Evolutionary conservation across 1,284 basidiomycete genomes (phyloP), one percentile per base, ranked within the genome.

Genomic region (Boletus mariae): DNA sequence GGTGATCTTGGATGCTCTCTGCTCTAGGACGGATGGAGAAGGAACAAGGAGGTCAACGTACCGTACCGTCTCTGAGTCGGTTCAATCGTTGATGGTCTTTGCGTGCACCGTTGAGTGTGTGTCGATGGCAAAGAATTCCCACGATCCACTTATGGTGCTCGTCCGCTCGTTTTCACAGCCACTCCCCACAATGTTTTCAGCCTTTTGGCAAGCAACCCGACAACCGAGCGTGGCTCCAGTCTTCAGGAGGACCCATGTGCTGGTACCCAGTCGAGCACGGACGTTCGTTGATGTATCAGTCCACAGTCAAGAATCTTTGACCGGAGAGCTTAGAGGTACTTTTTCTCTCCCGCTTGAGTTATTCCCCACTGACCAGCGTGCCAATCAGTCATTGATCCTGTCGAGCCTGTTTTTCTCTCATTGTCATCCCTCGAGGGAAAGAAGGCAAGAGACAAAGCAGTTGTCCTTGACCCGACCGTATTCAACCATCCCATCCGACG

Each of bases 401-500:
- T 66, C 11, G 67, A 75, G 51, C 85, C 85, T 26, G 71, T 87
- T 17, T 82, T 80, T 57, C 70, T 90, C 17, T 71, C 77, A 23
- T 69, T 90, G 59, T 82, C 83, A 4, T 76, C 78, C 47, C 76
- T 87, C 15, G 68, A 86, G 34, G 78, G 75, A 57, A 75, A 73
- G 31, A 66, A 71, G 42, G 70, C 69, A 31, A 69, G 75, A 40
- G 73, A 77, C 20, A 75, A 78, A 53, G 75, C 90, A 25, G 89
- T 90, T 31, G 80, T 84, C 45, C 83, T 96, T 34, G 85, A 94
- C 58, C 83, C 91, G 6, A 80, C 83, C 29, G 85, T 99, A 26
- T 99, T 99, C 71, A 79, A 82, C 60, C 85, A 92, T 58, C 90
- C 90, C 31, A 84, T 96, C 42, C 89, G 96, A 48, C 82, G 85